Base-by-base conservation (phyloP, 495 filamentous ascomycete species). In the Aspergillus sclerotioniger region DNA sequence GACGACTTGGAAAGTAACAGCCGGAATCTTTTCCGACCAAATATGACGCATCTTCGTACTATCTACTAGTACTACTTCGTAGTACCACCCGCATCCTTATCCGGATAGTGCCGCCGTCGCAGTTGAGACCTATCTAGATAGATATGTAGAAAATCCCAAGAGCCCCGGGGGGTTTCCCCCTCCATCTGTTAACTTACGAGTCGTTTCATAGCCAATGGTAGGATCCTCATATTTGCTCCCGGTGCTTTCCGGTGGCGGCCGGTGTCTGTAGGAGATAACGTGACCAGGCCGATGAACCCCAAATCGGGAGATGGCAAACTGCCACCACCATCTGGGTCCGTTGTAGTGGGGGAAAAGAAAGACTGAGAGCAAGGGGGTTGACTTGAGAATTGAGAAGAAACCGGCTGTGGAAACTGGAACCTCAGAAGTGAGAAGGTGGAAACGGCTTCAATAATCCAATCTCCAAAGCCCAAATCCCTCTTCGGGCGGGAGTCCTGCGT, bases 241-340 rank as follows among this genome's bases (percentile, higher is more conserved):
- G 55, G 52, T 41, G 15, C 47, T 41, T 43, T 53, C 59, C 48
- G 59, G 53, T 10, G 52, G 58, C 54, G 53, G 57, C 53, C 32
- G 56, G 56, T 17, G 25, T 43, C 25, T 56, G 62, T 66, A n/a
- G n/a, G n/a, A n/a, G n/a, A n/a, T n/a, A 67, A 67, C 67, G 67
- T 70, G 67, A 70, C 65, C 65, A 65, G 67, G 59, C 67, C 67
- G 65, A 70, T 43, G 43, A 37, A 44, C 41, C 49, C 46, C 45
- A 9, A 57, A 54, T 57, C 51, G 51, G 58, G 51, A 52, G 54
- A 47, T 25, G 25, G 25, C 25, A 25, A 25, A 25, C 25, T 25
- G 25, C 25, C 25, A 25, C 25, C 25, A 25, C 25, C n/a, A n/a
- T n/a, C 15, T 33, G 41, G 52, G 41, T 21, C 12, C 21, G 16